Percentiles rank a stretch among this genome's conserved stretches.
phyloP scores from a whole-genome alignment of 768 basidiomycete genomes.

The Lepiota subincarnata region DNA sequence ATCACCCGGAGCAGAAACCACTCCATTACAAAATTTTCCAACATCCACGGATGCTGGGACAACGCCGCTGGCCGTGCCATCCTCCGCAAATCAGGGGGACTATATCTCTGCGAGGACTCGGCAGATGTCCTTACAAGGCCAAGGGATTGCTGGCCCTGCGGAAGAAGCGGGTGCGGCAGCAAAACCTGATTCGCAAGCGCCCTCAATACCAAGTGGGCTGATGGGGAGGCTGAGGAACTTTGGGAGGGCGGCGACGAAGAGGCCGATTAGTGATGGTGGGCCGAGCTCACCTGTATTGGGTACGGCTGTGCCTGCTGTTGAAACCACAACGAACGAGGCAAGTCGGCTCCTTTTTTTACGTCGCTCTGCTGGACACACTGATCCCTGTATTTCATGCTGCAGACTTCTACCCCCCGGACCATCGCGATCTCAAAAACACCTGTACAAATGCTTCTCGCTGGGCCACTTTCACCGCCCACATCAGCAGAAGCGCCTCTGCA shows the following conservation, averaged over 20 bases:
- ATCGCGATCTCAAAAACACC: slow-evolving; percentile 41
- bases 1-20: slow-evolving; percentile 30
- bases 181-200: slow-evolving; percentile 28
- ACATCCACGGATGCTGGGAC: slow-evolving; percentile 30
- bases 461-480: slow-evolving; percentile 60
- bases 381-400: slow-evolving; percentile 9
- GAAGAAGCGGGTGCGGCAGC: background rate
- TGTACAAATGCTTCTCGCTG: slow-evolving; percentile 49
- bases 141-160: slow-evolving; percentile 23
- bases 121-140: slow-evolving; percentile 39
- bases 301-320: slow-evolving; percentile 18
- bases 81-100: slow-evolving; percentile 34
- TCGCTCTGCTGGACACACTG: background rate
- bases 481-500: slow-evolving; percentile 70
- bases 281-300: slow-evolving; percentile 24
- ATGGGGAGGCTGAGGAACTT: slow-evolving; percentile 81
- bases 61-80: slow-evolving; percentile 15
- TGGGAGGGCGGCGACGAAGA: slow-evolving; percentile 51
- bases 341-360: slow-evolving; percentile 5
- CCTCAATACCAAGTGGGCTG: slow-evolving; percentile 54
- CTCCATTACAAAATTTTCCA: background rate
- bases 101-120: slow-evolving; percentile 49
- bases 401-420: slow-evolving; percentile 12
- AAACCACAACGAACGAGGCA: slow-evolving; percentile 25
- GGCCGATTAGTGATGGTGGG: slow-evolving; percentile 29